phyloP scores from a whole-genome alignment of 768 basidiomycete genomes.

The Thelephora ganbajun region DNA sequence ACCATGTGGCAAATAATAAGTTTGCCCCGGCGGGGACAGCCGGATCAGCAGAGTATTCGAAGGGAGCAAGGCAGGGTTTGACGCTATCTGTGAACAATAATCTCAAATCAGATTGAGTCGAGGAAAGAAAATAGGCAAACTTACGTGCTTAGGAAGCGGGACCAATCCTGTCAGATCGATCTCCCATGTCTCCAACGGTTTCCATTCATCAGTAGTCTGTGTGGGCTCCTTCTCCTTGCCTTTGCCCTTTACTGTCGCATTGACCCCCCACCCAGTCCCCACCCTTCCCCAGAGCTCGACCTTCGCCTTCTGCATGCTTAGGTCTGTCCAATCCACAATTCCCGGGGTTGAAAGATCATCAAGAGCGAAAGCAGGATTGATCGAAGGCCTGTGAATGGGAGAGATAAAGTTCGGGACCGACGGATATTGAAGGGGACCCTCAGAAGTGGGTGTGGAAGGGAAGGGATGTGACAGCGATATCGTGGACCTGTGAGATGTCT shows the following conservation, averaged over 20 bases:
- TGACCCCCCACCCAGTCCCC: slow-evolving; percentile 10
- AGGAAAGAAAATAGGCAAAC: slow-evolving; percentile 14
- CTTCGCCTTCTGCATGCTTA: slow-evolving; percentile 35
- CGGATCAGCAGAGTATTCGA: slow-evolving; percentile 63
- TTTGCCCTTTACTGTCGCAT: slow-evolving; percentile 15
- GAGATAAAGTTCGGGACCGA: slow-evolving; percentile 59
- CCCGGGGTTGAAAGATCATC: slow-evolving; percentile 37
- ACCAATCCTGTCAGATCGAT: slow-evolving; percentile 44
- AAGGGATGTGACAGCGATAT: not conserved
- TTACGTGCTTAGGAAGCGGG: slow-evolving; percentile 48
- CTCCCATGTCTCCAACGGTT: slow-evolving; percentile 52
- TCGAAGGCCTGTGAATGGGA: slow-evolving; percentile 67
- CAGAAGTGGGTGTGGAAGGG: not conserved
- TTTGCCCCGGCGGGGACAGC: slow-evolving; percentile 44
- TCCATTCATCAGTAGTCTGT: slow-evolving; percentile 31
- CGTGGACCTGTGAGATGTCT: not conserved
- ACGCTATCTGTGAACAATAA: slow-evolving; percentile 19
- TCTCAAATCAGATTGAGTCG: not conserved
- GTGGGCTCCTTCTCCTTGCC: slow-evolving; percentile 32
- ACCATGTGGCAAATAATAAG: slow-evolving; percentile 40
- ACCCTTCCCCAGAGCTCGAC: slow-evolving; percentile 48
- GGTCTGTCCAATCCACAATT: slow-evolving; percentile 40
- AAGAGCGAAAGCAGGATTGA: slow-evolving; percentile 61
- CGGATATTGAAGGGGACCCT: slow-evolving; percentile 2
- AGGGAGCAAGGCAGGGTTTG: slow-evolving; percentile 35